These are phyloP conservation scores for Aaosphaeria pasadenensis DNA, from an alignment of 2,329 filamentous ascomycete species.

Conservation along the genomic window DNA sequence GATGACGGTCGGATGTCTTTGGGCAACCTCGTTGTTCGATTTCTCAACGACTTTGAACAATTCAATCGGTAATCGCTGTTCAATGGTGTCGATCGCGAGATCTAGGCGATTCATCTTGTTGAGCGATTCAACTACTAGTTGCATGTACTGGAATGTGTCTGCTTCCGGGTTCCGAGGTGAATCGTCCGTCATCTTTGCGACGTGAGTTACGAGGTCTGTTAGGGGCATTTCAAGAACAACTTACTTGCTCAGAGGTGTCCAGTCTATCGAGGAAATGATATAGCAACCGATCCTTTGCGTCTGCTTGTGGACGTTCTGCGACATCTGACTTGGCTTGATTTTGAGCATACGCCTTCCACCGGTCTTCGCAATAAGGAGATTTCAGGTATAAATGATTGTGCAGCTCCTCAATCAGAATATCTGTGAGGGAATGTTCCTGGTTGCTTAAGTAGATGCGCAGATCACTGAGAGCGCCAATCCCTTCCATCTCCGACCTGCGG, in stretches of 20 bases:
- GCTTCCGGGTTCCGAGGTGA: constrained; percentile 90
- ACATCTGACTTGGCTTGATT: constrained; percentile 52
- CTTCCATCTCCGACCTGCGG: constrained; percentile 82
- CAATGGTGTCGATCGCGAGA: constrained; percentile 81
- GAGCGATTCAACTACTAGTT: constrained; percentile 80
- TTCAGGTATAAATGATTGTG: constrained; percentile 98
- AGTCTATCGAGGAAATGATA: constrained; percentile 58
- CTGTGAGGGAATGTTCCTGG: constrained; percentile 86
- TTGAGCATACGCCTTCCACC: constrained; percentile 82
- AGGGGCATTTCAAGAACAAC: constrained; percentile 1
- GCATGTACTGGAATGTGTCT: constrained; percentile 92
- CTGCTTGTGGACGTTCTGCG: constrained; percentile 29
- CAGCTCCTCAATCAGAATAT: constrained; percentile 94
- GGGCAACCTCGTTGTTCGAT: constrained; percentile 90
- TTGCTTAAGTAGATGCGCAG: constrained; percentile 85
- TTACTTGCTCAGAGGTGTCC: constrained; percentile 46
- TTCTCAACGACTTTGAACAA: constrained; percentile 92
- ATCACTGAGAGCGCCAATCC: constrained; percentile 84
- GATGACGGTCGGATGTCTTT: constrained; percentile 82
- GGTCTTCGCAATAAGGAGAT: constrained; percentile 93
- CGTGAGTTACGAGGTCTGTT: constrained; percentile 16
- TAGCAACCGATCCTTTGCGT: constrained; percentile 51
- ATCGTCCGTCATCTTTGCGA: constrained; percentile 67
- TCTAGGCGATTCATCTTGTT: constrained; percentile 88
- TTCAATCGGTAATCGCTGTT: constrained; percentile 90